Evolutionary conservation across 345 rosid species (phyloP).

Genomic region (Cardamine occulta): DNA sequence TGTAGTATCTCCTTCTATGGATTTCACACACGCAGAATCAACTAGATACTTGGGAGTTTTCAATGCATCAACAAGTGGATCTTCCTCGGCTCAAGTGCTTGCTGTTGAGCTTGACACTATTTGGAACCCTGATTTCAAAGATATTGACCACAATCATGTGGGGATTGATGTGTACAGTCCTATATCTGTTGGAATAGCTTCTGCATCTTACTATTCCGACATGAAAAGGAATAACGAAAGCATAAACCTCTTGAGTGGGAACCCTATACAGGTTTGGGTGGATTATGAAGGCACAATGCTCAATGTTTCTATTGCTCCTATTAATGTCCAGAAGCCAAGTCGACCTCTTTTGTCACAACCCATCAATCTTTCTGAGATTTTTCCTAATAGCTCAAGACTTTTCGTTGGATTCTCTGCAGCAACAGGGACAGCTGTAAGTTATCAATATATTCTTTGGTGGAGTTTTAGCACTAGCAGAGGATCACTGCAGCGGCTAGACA

Average conservation of each 20-base stretch:
- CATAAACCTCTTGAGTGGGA: conserved; percentile 48
- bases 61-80: conserved; percentile 43
- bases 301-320: conserved; percentile 55
- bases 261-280: conserved; percentile 63
- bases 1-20: conserved; percentile 44
- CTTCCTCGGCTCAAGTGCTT: conserved; percentile 45
- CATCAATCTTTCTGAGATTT: conserved; percentile 46
- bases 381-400: conserved; percentile 42
- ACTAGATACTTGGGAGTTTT: conserved; percentile 55
- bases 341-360: conserved; percentile 56
- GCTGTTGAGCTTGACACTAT: conserved; percentile 70
- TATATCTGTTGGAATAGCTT: conserved; percentile 43
- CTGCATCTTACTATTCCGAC: conserved; percentile 50
- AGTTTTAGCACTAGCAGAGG: conserved; percentile 56
- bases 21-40: conserved; percentile 24
- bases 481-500: conserved; percentile 44
- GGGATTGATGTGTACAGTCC: conserved; percentile 60
- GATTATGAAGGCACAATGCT: conserved; percentile 58
- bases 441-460: conserved; percentile 67
- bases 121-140: conserved; percentile 49
- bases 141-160: conserved; percentile 55
- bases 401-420: conserved; percentile 74
- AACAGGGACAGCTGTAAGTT: conserved; percentile 46
- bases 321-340: conserved; percentile 43
- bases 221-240: conserved; percentile 21